phyloP scores from a whole-genome alignment of 177 flowering plant species.

The Tripterygium wilfordii region DNA sequence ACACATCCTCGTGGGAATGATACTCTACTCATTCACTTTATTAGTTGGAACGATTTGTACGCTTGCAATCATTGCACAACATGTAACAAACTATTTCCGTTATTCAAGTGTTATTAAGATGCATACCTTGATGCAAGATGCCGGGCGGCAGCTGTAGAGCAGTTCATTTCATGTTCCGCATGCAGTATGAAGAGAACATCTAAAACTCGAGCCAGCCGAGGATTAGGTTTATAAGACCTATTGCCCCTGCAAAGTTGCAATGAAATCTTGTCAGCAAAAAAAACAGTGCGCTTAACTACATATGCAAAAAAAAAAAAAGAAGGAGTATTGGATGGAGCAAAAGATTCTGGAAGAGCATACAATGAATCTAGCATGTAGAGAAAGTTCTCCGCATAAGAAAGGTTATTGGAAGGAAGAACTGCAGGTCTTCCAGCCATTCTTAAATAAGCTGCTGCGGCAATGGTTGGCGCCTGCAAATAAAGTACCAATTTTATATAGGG shows the following conservation, averaged over 20 bases:
- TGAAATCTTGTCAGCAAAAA: background rate
- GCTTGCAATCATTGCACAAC: no score
- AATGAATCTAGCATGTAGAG: conserved; percentile 96
- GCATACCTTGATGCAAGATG: conserved; percentile 96
- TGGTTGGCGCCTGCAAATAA: conserved; percentile 79
- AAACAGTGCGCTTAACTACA: background rate
- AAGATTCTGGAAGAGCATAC: conserved; percentile 45
- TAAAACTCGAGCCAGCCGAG: conserved; percentile 86
- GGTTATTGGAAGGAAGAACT: conserved; percentile 91
- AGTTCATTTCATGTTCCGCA: conserved; percentile 99
- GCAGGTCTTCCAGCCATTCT: conserved; percentile 99
- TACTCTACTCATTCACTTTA: no score
- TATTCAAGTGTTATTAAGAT: conserved; percentile 5
- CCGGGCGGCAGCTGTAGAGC: conserved; percentile 97
- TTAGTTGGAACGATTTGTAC: no score
- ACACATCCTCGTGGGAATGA: no score
- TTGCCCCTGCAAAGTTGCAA: conserved; percentile 58
- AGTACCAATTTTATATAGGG: background rate
- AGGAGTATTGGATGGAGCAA: background rate
- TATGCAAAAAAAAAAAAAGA: background rate
- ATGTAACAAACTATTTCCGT: no score
- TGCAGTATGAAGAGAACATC: conserved; percentile 92
- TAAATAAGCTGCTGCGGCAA: conserved; percentile 99
- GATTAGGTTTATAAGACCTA: conserved; percentile 87
- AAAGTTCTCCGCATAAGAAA: conserved; percentile 97